These are phyloP conservation scores for Piper longum DNA, from an alignment of 164 flowering plant species.

Conservation along the genomic window DNA sequence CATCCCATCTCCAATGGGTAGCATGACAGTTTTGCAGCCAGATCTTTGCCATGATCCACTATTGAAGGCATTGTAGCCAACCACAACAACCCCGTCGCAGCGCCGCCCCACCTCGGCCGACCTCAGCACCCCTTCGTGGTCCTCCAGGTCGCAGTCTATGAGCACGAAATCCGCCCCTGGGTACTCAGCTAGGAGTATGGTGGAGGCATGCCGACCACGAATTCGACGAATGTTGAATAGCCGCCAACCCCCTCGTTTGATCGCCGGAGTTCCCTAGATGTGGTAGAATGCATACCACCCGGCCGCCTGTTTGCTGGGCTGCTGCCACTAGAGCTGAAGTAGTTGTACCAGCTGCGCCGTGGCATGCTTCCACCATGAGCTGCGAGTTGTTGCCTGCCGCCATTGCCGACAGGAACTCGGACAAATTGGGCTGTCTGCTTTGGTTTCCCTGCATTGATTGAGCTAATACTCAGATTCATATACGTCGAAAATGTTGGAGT, in stretches of 20 bases:
- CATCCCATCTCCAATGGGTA: slow-evolving; percentile 73
- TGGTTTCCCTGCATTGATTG: neutral
- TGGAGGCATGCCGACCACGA: slow-evolving; percentile 45
- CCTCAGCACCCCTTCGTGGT: slow-evolving; percentile 30
- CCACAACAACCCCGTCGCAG: slow-evolving; percentile 18
- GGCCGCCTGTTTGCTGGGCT: slow-evolving; percentile 62
- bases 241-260: slow-evolving; percentile 26
- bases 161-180: slow-evolving; percentile 53
- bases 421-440: slow-evolving; percentile 47
- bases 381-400: slow-evolving; percentile 75
- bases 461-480: too few relatives aligned
- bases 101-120: slow-evolving; percentile 18
- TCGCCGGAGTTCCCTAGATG: slow-evolving; percentile 17
- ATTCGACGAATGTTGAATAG: slow-evolving; percentile 23
- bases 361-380: slow-evolving; percentile 49
- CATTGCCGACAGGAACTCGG: slow-evolving; percentile 67
- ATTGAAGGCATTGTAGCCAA: slow-evolving; percentile 55
- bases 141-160: slow-evolving; percentile 47
- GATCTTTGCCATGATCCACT: slow-evolving; percentile 36
- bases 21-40: slow-evolving; percentile 25
- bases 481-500: too few relatives aligned
- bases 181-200: slow-evolving; percentile 24
- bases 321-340: slow-evolving; percentile 54
- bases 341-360: slow-evolving; percentile 26
- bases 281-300: slow-evolving; percentile 46